phyloP scores from a whole-genome alignment of 345 rosid genomes.

The Dipteronia dyeriana region DNA sequence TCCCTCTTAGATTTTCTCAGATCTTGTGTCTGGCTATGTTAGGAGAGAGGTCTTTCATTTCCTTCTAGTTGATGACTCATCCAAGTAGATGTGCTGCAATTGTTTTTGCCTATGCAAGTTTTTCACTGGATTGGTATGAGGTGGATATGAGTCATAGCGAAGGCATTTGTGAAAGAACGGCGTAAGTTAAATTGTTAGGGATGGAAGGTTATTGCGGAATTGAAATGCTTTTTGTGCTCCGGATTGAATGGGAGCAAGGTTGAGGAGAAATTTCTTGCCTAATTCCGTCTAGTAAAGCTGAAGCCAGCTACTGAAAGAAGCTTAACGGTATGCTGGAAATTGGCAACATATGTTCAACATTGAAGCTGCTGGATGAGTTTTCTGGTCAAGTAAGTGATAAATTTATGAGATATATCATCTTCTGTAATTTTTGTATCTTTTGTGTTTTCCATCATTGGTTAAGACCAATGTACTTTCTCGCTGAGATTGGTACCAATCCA shows the following conservation, averaged over 20 bases:
- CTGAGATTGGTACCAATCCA: slow-evolving; percentile 8
- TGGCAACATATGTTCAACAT: slow-evolving; percentile 33
- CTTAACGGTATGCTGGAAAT: slow-evolving; percentile 21
- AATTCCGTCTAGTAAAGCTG: slow-evolving; percentile 22
- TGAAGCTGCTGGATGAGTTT: slow-evolving; percentile 38
- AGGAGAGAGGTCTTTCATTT: slow-evolving; percentile 7
- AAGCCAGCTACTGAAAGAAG: slow-evolving; percentile 27
- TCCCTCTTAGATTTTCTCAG: background rate
- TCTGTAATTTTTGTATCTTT: slow-evolving; percentile 16
- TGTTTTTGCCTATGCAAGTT: background rate
- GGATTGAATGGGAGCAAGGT: slow-evolving; percentile 16
- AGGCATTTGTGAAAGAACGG: slow-evolving; percentile 9
- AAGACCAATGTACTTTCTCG: slow-evolving; percentile 1
- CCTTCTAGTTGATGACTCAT: slow-evolving; percentile 4
- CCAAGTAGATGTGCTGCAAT: slow-evolving; percentile 11
- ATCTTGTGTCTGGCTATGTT: slow-evolving; percentile 1
- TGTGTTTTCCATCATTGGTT: slow-evolving; percentile 23
- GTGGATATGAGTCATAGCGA: background rate
- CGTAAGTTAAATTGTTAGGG: background rate
- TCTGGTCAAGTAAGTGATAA: slow-evolving; percentile 50
- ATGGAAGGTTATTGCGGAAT: slow-evolving; percentile 16
- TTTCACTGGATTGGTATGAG: background rate
- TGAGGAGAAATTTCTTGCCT: slow-evolving; percentile 23
- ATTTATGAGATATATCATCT: slow-evolving; percentile 18
- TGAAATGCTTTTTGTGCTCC: slow-evolving; percentile 19